phyloP scores from a whole-genome alignment of 257 asterid species.

The Penstemon davidsonii region DNA sequence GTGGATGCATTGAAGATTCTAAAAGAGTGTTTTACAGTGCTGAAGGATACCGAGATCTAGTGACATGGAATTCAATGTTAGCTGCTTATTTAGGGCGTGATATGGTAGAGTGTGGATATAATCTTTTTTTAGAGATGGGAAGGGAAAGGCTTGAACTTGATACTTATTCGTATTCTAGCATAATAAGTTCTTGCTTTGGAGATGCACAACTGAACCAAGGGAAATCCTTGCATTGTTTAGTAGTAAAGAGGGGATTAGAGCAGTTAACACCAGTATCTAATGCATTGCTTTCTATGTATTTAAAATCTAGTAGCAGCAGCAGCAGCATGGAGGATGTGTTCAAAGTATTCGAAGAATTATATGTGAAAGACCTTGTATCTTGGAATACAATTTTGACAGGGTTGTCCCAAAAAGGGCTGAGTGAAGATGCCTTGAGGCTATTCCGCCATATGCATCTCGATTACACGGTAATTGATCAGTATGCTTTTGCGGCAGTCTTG shows the following conservation, averaged over 20 bases:
- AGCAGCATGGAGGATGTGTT: constrained; percentile 50
- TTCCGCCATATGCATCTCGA: constrained; percentile 60
- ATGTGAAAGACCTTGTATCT: constrained; percentile 58
- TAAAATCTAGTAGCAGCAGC: constrained; percentile 41
- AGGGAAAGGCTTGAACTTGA: constrained; percentile 54
- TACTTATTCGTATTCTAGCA: constrained; percentile 65
- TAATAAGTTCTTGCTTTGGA: constrained; percentile 54
- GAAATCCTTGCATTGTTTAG: constrained; percentile 66
- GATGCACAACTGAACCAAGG: constrained; percentile 43
- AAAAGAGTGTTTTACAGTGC: constrained; percentile 51
- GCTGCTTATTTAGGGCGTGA: constrained; percentile 64
- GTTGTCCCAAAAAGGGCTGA: constrained; percentile 66
- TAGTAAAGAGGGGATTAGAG: constrained; percentile 70
- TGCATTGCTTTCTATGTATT: constrained; percentile 68
- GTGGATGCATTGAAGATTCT: constrained; percentile 57
- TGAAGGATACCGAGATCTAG: constrained; percentile 55
- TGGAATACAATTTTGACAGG: constrained; percentile 86
- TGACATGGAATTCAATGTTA: constrained; percentile 82
- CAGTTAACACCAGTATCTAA: constrained; percentile 56
- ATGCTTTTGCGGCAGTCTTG: constrained; percentile 64
- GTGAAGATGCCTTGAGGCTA: constrained; percentile 57
- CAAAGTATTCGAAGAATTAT: constrained; percentile 45
- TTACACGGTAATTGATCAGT: constrained; percentile 58
- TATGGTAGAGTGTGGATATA: constrained; percentile 44
- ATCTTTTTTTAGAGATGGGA: constrained; percentile 62